Evolutionary conservation across 176 grass and related monocot genomes (phyloP), one percentile per base, ranked within the genome.

Genomic region (Dactylis glomerata): DNA sequence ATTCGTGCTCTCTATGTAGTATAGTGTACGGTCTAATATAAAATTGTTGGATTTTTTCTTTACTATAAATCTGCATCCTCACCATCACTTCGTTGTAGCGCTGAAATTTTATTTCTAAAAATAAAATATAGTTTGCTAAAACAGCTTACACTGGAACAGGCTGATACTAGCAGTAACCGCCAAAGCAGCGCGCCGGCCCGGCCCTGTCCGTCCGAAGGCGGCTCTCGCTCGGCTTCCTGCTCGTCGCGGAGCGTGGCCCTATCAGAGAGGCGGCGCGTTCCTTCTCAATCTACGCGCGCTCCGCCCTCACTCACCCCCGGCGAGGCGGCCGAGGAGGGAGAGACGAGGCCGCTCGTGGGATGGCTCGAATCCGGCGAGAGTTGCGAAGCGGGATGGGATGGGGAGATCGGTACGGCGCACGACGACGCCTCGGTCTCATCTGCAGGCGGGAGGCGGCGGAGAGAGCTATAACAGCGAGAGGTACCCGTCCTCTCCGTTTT

Each of bases 391-490:
- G n/a, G n/a, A n/a, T n/a, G n/a, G n/a, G n/a, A n/a, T n/a, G 59
- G 75, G 14, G 67, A 30, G 75, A 71, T 41, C 32, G 57, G 42
- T 23, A 6, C 38, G 14, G 54, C 27, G n/a, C n/a, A n/a, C n/a
- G n/a, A n/a, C n/a, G n/a, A n/a, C n/a, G 24, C 27, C 42, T 34
- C 74, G 79, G 54, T 86, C 19, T 17, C 84, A 51, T 79, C 77
- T 50, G 64, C 24, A 50, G n/a, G n/a, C 31, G n/a, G 33, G 27
- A 70, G 76, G 68, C 79, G 82, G 68, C 79, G 76, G 42, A 68
- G 70, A 44, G 50, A 65, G 67, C 77, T 31, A 89, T 65, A 81
- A 64, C 38, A 77, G 37, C 80, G 68, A 86, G 72, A 90, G 88
- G 88, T 86, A 90, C 2, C 87, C 64, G 31, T 52, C 22, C n/a